Evolutionary conservation across 176 grass and related monocot genomes (phyloP).

Genomic region (Typha latifolia): DNA sequence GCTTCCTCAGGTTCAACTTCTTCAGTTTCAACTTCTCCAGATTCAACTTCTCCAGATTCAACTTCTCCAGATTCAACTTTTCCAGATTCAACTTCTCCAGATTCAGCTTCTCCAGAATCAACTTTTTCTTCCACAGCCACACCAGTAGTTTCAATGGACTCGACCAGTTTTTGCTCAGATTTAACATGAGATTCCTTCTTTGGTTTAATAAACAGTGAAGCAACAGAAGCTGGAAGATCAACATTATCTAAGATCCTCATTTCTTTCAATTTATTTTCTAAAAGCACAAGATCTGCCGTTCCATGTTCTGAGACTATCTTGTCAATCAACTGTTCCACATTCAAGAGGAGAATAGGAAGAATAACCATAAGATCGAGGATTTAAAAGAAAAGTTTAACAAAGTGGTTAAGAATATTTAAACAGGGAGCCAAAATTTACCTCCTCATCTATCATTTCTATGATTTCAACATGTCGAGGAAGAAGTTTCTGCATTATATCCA

Average conservation of each 20-base stretch:
- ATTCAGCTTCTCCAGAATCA: conserved; percentile 37
- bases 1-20: conserved; percentile 23
- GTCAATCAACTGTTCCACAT: conserved; percentile 61
- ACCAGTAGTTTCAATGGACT: conserved; percentile 4
- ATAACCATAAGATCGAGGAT: neutral
- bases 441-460: conserved; percentile 85
- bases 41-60: conserved; percentile 18
- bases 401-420: conserved; percentile 1
- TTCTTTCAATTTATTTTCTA: conserved; percentile 78
- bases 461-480: conserved; percentile 98
- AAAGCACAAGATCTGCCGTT: conserved; percentile 48
- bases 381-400: conserved; percentile 16
- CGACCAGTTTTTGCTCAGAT: conserved; percentile 27
- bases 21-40: conserved; percentile 25
- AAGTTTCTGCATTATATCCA: conserved; percentile 97
- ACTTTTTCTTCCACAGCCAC: conserved; percentile 1
- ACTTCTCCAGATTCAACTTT: conserved; percentile 22
- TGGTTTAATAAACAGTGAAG: conserved; percentile 67
- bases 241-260: conserved; percentile 98
- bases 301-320: conserved; percentile 68
- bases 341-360: conserved; percentile 19
- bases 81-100: conserved; percentile 19
- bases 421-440: conserved; percentile 34
- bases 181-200: conserved; percentile 38
- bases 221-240: conserved; percentile 63